Conservation (phyloP, 2,329 filamentous ascomycete genomes). For the Lachnellula occidentalis region DNA sequence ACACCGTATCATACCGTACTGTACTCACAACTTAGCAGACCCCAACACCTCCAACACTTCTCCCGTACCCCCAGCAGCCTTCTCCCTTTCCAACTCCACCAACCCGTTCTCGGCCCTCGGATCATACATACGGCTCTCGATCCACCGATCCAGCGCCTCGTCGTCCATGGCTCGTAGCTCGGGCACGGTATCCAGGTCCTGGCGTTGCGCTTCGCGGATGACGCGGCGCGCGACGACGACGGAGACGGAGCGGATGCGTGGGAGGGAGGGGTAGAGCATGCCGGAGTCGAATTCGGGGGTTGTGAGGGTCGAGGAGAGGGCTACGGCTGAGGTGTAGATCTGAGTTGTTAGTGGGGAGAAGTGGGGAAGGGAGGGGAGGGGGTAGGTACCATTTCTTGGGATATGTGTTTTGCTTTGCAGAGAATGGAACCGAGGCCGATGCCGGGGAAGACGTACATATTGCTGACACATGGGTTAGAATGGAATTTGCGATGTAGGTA, state of each 20-base stretch:
- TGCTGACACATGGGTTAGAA: conserved; percentile 55
- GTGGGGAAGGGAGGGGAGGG: background rate
- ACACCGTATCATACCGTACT: background rate
- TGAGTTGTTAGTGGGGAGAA: conserved; percentile 47
- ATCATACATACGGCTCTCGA: conserved; percentile 71
- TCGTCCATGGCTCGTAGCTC: conserved; percentile 49
- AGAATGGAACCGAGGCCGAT: conserved; percentile 77
- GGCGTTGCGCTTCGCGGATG: conserved; percentile 63
- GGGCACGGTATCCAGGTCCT: conserved; percentile 59
- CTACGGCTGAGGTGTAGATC: conserved; percentile 75
- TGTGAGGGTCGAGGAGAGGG: conserved; percentile 62
- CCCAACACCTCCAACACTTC: background rate
- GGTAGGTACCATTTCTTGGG: conserved; percentile 26
- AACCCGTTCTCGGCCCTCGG: conserved; percentile 33
- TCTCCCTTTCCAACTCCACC: conserved; percentile 1
- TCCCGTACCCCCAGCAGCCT: background rate
- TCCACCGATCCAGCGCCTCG: conserved; percentile 54
- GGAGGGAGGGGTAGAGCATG: conserved; percentile 70
- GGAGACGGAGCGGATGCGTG: conserved; percentile 68
- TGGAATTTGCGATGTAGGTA: background rate
- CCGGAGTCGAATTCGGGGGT: conserved; percentile 52
- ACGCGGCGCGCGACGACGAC: conserved; percentile 71
- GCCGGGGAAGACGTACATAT: conserved; percentile 78
- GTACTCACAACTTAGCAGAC: no score
- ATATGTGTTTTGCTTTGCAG: conserved; percentile 56